Percentiles rank a stretch among this genome's conserved stretches.
Evolutionary conservation across 352 stramenopile genomes (phyloP).

Genomic region (Phytophthora chlamydospora): DNA sequence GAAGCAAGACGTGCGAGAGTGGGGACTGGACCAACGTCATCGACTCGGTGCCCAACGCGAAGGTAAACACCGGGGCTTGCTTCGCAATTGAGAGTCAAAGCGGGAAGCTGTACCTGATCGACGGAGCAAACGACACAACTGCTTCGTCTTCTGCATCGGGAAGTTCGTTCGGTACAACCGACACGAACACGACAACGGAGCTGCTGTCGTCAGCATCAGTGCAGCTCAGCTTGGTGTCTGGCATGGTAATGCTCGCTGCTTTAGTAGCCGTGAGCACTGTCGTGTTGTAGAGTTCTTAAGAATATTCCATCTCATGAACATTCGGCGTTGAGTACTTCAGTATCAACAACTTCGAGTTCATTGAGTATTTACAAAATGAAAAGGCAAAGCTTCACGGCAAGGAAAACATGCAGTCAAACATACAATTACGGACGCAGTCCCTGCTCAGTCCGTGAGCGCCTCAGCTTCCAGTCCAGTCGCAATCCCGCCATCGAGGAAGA

Average conservation of each 20-base stretch:
- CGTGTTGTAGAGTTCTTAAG: no score
- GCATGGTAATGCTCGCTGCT: background rate
- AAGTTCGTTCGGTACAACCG: no score
- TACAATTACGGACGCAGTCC: slow-evolving; percentile 3
- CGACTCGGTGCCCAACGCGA: background rate
- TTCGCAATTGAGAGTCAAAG: slow-evolving; percentile 1
- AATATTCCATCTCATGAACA: no score
- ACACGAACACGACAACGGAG: background rate
- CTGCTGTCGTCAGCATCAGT: slow-evolving; percentile 1
- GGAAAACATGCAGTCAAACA: slow-evolving; percentile 2
- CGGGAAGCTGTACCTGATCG: slow-evolving; percentile 8
- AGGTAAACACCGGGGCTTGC: slow-evolving; percentile 11
- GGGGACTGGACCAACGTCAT: slow-evolving; percentile 1
- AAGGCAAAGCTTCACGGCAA: no score
- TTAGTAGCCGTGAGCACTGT: background rate
- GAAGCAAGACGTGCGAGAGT: slow-evolving; percentile 13
- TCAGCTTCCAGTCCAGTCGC: slow-evolving; percentile 14
- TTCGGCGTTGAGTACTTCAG: no score
- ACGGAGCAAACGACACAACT: slow-evolving; percentile 1
- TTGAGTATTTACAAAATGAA: no score
- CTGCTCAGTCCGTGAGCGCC: slow-evolving; percentile 20
- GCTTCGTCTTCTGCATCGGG: slow-evolving; percentile 1
- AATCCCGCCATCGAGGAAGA: slow-evolving; percentile 15
- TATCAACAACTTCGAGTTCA: no score
- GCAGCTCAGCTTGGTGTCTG: background rate